A percentile compares a stretch with the other conserved stretches of the same genome.
phyloP scores from a whole-genome alignment of 2,329 filamentous ascomycete genomes.

The Thielaviopsis punctulata region DNA sequence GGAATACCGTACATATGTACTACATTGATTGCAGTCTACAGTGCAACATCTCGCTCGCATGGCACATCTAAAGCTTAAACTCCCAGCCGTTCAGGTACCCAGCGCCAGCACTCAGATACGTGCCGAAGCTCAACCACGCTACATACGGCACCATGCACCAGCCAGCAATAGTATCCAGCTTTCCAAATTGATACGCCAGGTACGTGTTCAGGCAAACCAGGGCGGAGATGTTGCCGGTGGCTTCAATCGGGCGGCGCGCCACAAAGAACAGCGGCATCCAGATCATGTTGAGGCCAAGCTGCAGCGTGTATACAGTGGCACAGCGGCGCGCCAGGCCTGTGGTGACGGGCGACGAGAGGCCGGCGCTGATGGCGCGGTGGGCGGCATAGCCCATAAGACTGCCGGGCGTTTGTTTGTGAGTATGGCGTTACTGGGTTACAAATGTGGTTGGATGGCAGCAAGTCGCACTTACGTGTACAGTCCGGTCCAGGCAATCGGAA shows the following conservation, averaged over 20 bases:
- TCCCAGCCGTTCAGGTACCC: slow-evolving; percentile 55
- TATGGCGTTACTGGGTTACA: neutral
- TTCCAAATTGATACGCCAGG: slow-evolving; percentile 58
- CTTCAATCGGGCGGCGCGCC: slow-evolving; percentile 53
- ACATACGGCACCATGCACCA: slow-evolving; percentile 69
- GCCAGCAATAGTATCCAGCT: slow-evolving; percentile 54
- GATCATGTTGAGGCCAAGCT: slow-evolving; percentile 67
- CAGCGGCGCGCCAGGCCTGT: slow-evolving; percentile 45
- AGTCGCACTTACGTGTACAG: slow-evolving; percentile 35
- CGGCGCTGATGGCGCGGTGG: slow-evolving; percentile 53
- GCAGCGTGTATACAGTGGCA: slow-evolving; percentile 68
- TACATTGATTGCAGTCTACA: too few relatives aligned
- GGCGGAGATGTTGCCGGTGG: slow-evolving; percentile 56
- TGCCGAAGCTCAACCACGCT: slow-evolving; percentile 73
- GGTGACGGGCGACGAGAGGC: slow-evolving; percentile 37
- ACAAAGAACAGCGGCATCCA: slow-evolving; percentile 93
- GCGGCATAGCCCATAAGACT: slow-evolving; percentile 75
- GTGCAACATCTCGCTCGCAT: too few relatives aligned
- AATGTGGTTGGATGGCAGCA: neutral
- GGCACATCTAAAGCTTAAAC: slow-evolving; percentile 21
- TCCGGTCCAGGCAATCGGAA: slow-evolving; percentile 47
- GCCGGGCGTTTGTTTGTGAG: neutral
- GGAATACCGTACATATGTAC: neutral
- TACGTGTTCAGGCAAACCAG: slow-evolving; percentile 58
- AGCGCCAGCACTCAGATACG: slow-evolving; percentile 59